Percentiles rank a stretch among this genome's conserved stretches.
Evolutionary conservation across 306 rosid species (phyloP).

Genomic region (Dryas drummondii): DNA sequence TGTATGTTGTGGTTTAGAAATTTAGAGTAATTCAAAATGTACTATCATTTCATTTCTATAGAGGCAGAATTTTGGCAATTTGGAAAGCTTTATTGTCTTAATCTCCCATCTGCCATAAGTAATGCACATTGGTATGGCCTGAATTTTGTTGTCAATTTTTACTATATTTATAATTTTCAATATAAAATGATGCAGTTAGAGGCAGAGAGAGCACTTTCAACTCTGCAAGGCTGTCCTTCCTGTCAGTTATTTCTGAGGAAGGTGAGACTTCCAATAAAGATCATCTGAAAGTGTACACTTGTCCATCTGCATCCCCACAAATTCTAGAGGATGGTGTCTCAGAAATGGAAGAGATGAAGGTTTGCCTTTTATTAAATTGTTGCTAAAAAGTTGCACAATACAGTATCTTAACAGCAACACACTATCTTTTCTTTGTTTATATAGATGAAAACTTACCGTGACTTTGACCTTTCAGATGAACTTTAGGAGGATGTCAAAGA

Average conservation of each 20-base stretch:
- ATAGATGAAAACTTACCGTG: slow-evolving; percentile 12
- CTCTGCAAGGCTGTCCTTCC: slow-evolving; percentile 51
- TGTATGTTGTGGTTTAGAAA: not conserved
- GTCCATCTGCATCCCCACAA: slow-evolving; percentile 45
- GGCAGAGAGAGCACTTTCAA: slow-evolving; percentile 56
- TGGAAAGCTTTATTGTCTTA: not conserved
- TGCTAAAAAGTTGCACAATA: not conserved
- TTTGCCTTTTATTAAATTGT: slow-evolving; percentile 16
- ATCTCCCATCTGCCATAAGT: not conserved
- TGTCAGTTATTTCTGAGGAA: slow-evolving; percentile 56
- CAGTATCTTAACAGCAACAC: not conserved
- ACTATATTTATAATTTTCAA: slow-evolving; percentile 16
- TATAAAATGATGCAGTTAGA: slow-evolving; percentile 44
- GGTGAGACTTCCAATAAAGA: slow-evolving; percentile 50
- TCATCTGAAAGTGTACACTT: slow-evolving; percentile 46
- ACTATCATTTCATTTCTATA: slow-evolving; percentile 1
- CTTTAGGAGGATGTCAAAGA: slow-evolving; percentile 37
- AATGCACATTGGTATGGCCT: slow-evolving; percentile 5
- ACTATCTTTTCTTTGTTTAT: not conserved
- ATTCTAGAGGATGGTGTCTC: slow-evolving; percentile 39
- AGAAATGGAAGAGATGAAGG: slow-evolving; percentile 56
- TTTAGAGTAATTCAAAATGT: not conserved
- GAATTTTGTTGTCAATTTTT: not conserved
- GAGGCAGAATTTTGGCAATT: not conserved
- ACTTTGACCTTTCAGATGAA: slow-evolving; percentile 40